These are phyloP conservation scores for Botrytis aclada DNA, from an alignment of 2,329 filamentous ascomycete genomes.

Conservation along the genomic window DNA sequence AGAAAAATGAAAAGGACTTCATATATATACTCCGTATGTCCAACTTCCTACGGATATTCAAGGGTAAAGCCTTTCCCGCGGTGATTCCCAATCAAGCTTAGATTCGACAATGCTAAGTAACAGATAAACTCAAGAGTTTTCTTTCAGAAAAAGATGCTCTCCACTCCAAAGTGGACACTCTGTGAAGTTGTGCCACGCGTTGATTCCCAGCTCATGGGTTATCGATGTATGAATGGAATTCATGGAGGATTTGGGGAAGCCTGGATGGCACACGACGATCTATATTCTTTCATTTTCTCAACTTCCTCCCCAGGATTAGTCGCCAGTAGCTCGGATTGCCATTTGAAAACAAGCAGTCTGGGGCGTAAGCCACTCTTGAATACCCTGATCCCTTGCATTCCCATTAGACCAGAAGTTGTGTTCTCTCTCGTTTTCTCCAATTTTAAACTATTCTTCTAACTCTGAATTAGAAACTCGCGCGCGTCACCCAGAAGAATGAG, in stretches of 20 bases:
- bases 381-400: not conserved
- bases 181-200: not conserved
- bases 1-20: not conserved
- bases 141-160: not conserved
- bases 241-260: not conserved
- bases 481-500: not conserved
- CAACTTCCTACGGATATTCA: not conserved
- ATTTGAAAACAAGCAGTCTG: not conserved
- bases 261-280: not conserved
- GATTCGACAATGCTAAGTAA: not conserved
- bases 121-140: not conserved
- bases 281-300: not conserved
- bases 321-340: not conserved
- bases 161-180: conserved; percentile 2
- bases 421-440: not conserved
- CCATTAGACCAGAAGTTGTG: not conserved
- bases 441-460: not conserved
- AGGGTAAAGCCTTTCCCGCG: not conserved
- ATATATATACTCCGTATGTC: not conserved
- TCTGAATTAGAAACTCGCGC: not conserved
- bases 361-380: not conserved
- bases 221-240: not conserved
- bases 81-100: not conserved
- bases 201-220: not conserved
- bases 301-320: not conserved